Evolutionary conservation across 2,329 filamentous ascomycete species (phyloP).

Genomic region (Fusarium euwallaceae): DNA sequence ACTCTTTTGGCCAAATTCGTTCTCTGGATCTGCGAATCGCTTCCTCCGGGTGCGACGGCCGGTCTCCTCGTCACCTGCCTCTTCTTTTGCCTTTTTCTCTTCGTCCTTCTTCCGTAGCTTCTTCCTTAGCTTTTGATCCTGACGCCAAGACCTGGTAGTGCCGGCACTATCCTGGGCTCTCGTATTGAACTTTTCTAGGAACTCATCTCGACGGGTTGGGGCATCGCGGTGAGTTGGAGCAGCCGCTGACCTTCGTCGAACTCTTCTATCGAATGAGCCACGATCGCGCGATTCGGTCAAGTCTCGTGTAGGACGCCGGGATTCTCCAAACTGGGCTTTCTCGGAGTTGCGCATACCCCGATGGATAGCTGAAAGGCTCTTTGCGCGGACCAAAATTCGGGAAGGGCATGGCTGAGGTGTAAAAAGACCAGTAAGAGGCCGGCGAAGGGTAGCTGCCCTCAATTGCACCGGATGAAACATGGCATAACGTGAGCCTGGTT

Average conservation of each 20-base stretch:
- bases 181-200: slow-evolving; percentile 40
- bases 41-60: slow-evolving; percentile 61
- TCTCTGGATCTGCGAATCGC: slow-evolving; percentile 65
- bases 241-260: slow-evolving; percentile 3
- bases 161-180: slow-evolving; percentile 43
- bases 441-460: slow-evolving; percentile 39
- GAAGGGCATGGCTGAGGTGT: slow-evolving; percentile 17
- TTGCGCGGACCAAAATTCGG: slow-evolving; percentile 42
- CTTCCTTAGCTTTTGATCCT: slow-evolving; percentile 63
- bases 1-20: slow-evolving; percentile 66
- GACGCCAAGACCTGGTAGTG: slow-evolving; percentile 48
- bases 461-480: slow-evolving; percentile 47
- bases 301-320: slow-evolving; percentile 18
- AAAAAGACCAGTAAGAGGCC: slow-evolving; percentile 29
- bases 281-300: slow-evolving; percentile 5
- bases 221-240: slow-evolving; percentile 8
- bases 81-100: slow-evolving; percentile 53
- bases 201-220: slow-evolving; percentile 26
- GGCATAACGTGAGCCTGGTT: slow-evolving; percentile 34
- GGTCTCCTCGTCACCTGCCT: slow-evolving; percentile 50
- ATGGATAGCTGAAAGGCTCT: slow-evolving; percentile 75
- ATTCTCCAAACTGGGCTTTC: slow-evolving; percentile 47
- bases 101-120: slow-evolving; percentile 62
- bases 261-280: not conserved
- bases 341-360: slow-evolving; percentile 70